phyloP scores from a whole-genome alignment of 257 asterid species.

The Solanum arcanum region DNA sequence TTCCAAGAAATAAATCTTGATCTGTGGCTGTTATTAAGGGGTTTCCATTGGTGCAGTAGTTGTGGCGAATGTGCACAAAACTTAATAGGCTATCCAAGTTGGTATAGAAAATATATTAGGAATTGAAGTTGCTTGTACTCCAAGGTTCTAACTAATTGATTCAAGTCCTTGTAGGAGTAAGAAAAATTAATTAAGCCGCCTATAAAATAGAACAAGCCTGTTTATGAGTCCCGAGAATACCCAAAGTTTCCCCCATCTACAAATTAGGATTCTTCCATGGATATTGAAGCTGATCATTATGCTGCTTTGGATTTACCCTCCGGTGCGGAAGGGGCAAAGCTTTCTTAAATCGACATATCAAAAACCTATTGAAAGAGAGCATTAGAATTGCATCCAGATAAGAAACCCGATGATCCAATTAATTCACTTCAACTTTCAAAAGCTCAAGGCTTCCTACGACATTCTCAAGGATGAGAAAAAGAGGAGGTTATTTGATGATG shows the following conservation, averaged over 20 bases:
- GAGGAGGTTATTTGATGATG: constrained; percentile 39
- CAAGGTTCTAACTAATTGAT: neutral
- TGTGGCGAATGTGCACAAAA: neutral
- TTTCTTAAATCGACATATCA: constrained; percentile 38
- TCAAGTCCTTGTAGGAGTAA: neutral
- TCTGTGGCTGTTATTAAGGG: neutral
- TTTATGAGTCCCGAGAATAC: neutral
- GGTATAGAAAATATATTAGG: neutral
- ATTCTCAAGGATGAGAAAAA: constrained; percentile 47
- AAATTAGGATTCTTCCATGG: constrained; percentile 20
- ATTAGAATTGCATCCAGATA: constrained; percentile 60
- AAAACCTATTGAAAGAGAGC: constrained; percentile 48
- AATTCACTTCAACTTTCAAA: constrained; percentile 32
- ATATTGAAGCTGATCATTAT: constrained; percentile 27
- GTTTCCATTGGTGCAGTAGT: neutral
- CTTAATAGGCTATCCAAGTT: neutral
- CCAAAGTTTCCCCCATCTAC: neutral
- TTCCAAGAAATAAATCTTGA: neutral
- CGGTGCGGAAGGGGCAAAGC: constrained; percentile 47
- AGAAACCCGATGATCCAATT: constrained; percentile 44
- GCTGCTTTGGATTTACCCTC: constrained; percentile 21
- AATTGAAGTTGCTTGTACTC: neutral
- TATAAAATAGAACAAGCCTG: neutral
- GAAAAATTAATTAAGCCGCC: neutral
- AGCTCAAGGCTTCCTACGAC: constrained; percentile 39